A percentile compares a stretch with the other conserved stretches of the same genome.
phyloP scores from a whole-genome alignment of 1,139 yeast genomes.

The Candida smagusa region DNA sequence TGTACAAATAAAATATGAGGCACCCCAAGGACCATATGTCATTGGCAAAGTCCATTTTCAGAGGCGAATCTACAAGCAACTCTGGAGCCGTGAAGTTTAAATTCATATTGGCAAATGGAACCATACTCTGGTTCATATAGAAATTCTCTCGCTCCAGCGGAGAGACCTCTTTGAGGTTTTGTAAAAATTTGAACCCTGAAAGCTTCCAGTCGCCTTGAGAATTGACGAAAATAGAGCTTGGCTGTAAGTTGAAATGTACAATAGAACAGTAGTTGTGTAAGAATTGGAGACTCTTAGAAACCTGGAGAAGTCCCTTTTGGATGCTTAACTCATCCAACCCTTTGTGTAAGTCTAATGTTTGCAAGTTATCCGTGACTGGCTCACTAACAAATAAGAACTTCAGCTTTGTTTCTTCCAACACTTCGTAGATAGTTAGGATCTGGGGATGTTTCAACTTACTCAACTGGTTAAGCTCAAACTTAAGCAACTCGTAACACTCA shows the following conservation, averaged over 20 bases:
- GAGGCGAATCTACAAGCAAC: conserved; percentile 53
- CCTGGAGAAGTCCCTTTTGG: conserved; percentile 82
- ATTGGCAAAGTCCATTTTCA: conserved; percentile 56
- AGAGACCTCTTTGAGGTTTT: conserved; percentile 47
- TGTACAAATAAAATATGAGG: conserved; percentile 64
- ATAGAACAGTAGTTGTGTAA: conserved; percentile 73
- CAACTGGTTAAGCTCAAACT: conserved; percentile 59
- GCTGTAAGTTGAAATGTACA: conserved; percentile 78
- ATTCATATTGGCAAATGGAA: conserved; percentile 75
- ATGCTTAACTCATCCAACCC: conserved; percentile 63
- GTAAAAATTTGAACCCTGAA: conserved; percentile 69
- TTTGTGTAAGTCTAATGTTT: conserved; percentile 39
- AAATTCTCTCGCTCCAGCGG: conserved; percentile 50
- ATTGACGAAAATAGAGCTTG: conserved; percentile 71
- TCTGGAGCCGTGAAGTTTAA: conserved; percentile 80
- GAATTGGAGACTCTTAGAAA: conserved; percentile 76
- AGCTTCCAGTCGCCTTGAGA: conserved; percentile 94
- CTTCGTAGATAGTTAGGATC: conserved; percentile 76
- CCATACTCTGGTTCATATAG: conserved; percentile 63
- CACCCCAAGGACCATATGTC: conserved; percentile 85
- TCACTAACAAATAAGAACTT: conserved; percentile 85
- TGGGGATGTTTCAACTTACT: conserved; percentile 88
- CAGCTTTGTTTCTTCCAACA: conserved; percentile 80
- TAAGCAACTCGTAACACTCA: conserved; percentile 41
- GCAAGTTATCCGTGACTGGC: conserved; percentile 60